Evolutionary conservation across 805 yeast species (phyloP), one percentile per base, ranked within the genome.

Genomic region (Nakazawaea laoshanensis): DNA sequence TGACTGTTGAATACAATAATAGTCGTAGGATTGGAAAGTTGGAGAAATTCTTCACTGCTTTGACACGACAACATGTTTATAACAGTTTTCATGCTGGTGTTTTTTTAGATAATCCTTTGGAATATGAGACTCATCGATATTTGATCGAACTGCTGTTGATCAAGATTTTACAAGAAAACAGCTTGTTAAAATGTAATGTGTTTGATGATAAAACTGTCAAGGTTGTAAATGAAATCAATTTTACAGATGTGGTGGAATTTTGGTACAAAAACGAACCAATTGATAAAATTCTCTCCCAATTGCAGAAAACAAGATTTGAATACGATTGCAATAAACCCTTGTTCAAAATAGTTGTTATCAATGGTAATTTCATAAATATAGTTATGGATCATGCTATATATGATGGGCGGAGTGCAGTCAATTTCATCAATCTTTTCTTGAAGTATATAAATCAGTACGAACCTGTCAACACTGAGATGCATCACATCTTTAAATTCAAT

Each of bases 351-450:
- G 12, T 35, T n/a, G 17, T 35, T 6, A 19, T 25, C 18, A 35
- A 35, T 21, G 37, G 30, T n/a, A n/a, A 14, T 12, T 24, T 8
- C 7, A 11, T 35, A 4, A 7, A 19, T n/a, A 29, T 29, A 12
- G 30, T 25, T 6, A 24, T 35, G 11, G 37, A 35, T 24, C 39
- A 36, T 20, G 13, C 24, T 1, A 18, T 36, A 7, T 36, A 12
- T 11, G 39, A 36, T 36, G 39, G 35, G 6, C 20, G 32, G 25
- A 32, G 35, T 24, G 13, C 30, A 3, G 14, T 28, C 6, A 19
- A 23, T 12, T 19, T 28, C 21, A 19, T 32, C 30, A 14, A 29
- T 9, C 5, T 15, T 4, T 35, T 35, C 27, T 10, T 35, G 5
- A 10, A n/a, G 13, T 13, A 15, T 3, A 25, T 35, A 20, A 35